Percentiles rank a stretch among this genome's conserved stretches.
phyloP scores from a whole-genome alignment of 345 rosid genomes.

The Hevea brasiliensis region DNA sequence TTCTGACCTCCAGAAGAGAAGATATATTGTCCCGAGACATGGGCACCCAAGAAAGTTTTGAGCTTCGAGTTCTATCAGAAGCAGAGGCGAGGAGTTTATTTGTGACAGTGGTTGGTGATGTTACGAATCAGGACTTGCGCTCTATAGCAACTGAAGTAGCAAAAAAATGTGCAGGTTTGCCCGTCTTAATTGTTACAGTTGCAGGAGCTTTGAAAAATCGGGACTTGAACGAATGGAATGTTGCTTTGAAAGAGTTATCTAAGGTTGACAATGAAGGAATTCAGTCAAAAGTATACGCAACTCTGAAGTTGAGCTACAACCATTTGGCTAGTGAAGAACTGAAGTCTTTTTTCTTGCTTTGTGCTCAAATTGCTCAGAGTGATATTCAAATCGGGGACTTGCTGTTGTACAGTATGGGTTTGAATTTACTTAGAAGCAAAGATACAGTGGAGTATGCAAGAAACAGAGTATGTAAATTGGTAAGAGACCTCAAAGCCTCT shows the following conservation, averaged over 20 bases:
- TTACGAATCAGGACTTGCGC: neutral
- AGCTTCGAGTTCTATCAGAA: neutral
- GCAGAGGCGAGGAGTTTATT: constrained; percentile 20
- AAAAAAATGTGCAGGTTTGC: constrained; percentile 22
- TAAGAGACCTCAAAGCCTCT: constrained; percentile 3
- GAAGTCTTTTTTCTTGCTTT: constrained; percentile 8
- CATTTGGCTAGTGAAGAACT: neutral
- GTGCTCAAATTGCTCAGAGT: neutral
- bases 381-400: neutral
- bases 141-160: neutral
- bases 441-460: constrained; percentile 14
- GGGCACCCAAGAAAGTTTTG: neutral
- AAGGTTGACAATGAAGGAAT: neutral
- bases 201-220: constrained; percentile 14
- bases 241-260: neutral
- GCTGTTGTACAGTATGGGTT: constrained; percentile 18
- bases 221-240: neutral
- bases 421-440: constrained; percentile 1
- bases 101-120: neutral
- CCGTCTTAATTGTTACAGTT: constrained; percentile 14
- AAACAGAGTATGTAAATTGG: neutral
- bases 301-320: neutral
- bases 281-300: neutral
- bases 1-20: constrained; percentile 23
- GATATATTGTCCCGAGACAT: neutral